Base-by-base conservation (phyloP, 1,284 basidiomycete genomes). In the Neonothopanus nambi region DNA sequence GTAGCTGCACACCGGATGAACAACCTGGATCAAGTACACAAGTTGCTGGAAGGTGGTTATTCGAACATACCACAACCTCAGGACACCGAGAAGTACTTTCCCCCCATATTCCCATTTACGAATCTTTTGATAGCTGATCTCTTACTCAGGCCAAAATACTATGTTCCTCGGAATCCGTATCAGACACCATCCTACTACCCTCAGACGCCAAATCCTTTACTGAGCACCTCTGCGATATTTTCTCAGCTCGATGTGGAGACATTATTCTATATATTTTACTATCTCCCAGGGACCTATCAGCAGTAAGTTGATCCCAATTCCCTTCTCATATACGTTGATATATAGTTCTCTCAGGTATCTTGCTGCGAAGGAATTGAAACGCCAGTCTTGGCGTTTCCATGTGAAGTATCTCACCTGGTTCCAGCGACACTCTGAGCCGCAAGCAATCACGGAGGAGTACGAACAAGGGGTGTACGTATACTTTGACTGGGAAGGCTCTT, bases 391-490 rank as follows among this genome's bases (percentile, higher is more conserved):
- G 97, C 87, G 97, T 52, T 99, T 99, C 80, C 97, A 99, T 71
- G 93, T 98, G 62, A 98, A 99, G 74, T 99, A 98, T 70, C 75
- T 99, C 58, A 99, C 97, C 36, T 99, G 97, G 97, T 99, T 99
- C 85, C 97, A 99, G 72, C 85, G 97, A 50, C 94, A 98, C 66
- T 95, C 93, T 20, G 95, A 99, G 69, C 97, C 97, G n/a, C 94
- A 97, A 68, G 94, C 93, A 3, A 98, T 99, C 69, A 99, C 97
- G 44, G 96, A 98, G 65, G 97, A 99, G 71, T 99, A 98, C 69
- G 97, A 99, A 73, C 95, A 99, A 75, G 97, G 97, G 15, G 95
- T 96, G 23, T 96, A 95, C 69, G 91, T 95, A 51, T 95, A 96
- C 79, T 96, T 96, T 71, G 93, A 96, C 72, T 96, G 93, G 93